Evolutionary conservation across 768 basidiomycete species (phyloP).

Genomic region (Amanita exitialis): DNA sequence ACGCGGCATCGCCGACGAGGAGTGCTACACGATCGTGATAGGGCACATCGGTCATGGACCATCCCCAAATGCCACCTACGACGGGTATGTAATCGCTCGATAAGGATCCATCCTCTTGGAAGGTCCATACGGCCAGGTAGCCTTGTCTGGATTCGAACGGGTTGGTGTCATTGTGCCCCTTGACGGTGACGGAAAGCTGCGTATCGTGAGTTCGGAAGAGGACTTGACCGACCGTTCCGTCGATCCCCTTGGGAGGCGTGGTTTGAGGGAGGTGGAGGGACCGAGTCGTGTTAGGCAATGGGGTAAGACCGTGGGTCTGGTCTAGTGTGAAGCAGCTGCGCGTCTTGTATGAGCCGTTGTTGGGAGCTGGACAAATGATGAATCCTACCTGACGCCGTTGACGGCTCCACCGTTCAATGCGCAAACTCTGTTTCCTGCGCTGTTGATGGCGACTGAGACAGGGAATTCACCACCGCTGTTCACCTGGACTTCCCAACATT

Average conservation of each 20-base stretch:
- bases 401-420: slow-evolving; percentile 27
- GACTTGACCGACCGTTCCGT: slow-evolving; percentile 32
- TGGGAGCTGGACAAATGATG: neutral
- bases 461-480: slow-evolving; percentile 41
- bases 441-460: slow-evolving; percentile 27
- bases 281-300: slow-evolving; percentile 30
- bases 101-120: slow-evolving; percentile 31
- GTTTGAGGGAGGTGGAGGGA: slow-evolving; percentile 37
- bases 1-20: slow-evolving; percentile 28
- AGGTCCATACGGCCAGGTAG: slow-evolving; percentile 41
- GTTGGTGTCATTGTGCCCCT: slow-evolving; percentile 20
- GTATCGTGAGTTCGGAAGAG: slow-evolving; percentile 35
- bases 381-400: slow-evolving; percentile 8
- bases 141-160: slow-evolving; percentile 25
- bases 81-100: slow-evolving; percentile 29
- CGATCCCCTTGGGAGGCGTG: slow-evolving; percentile 40
- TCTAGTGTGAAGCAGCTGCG: slow-evolving; percentile 35
- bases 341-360: neutral
- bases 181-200: slow-evolving; percentile 36
- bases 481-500: slow-evolving; percentile 33
- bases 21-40: slow-evolving; percentile 22
- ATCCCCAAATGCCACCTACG: slow-evolving; percentile 35
- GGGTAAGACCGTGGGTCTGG: slow-evolving; percentile 25
- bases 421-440: slow-evolving; percentile 19
- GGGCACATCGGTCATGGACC: slow-evolving; percentile 33